phyloP scores from a whole-genome alignment of 306 rosid species.

The Cucurbita pepo region DNA sequence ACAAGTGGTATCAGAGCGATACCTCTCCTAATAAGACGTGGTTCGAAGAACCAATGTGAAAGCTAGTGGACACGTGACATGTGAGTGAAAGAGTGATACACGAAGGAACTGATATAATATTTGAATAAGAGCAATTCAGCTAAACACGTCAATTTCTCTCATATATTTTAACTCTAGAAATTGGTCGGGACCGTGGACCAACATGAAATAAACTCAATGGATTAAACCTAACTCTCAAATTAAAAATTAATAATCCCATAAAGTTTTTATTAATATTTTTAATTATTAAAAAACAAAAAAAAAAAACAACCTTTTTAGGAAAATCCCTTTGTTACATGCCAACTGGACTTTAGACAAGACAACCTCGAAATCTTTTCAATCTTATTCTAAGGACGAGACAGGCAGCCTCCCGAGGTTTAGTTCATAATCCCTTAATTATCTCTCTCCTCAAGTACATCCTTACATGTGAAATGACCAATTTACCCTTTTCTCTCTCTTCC shows the following conservation, averaged over 20 bases:
- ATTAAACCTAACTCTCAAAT: neutral
- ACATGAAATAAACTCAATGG: neutral
- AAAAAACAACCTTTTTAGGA: neutral
- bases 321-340: neutral
- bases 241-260: neutral
- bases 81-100: too few species aligned
- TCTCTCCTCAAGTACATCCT: neutral
- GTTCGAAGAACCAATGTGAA: too few species aligned
- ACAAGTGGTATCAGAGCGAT: too few species aligned
- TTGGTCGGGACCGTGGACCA: neutral
- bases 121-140: too few species aligned
- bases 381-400: neutral
- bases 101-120: too few species aligned
- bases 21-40: too few species aligned
- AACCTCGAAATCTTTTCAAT: neutral
- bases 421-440: neutral
- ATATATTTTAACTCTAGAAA: too few species aligned
- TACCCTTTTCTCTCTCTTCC: neutral
- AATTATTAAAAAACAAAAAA: neutral
- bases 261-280: neutral
- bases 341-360: neutral
- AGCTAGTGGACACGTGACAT: too few species aligned
- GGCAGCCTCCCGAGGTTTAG: neutral
- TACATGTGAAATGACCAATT: neutral
- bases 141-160: neutral